Percentiles rank a stretch among this genome's conserved stretches.
Conservation (phyloP, 495 filamentous ascomycete species). For the Umbilicaria muhlenbergii region DNA sequence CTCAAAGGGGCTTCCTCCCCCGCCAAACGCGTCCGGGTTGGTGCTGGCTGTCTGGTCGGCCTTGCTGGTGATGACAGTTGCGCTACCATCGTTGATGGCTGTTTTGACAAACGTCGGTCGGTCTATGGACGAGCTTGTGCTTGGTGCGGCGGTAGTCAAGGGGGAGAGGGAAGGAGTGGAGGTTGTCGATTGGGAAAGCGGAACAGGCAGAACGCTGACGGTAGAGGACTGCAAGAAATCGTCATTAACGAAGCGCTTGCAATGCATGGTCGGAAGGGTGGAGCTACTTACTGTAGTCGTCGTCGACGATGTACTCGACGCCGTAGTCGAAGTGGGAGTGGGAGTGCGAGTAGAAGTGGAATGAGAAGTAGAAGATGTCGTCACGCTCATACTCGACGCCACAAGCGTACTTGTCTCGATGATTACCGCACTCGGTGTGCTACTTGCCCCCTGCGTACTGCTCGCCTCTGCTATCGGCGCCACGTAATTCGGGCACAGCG, state of each 20-base stretch:
- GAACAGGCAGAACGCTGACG: background rate
- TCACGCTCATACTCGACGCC: background rate
- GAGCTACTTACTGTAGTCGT: background rate
- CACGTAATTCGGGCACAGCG: constrained; percentile 14
- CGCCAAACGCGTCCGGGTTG: background rate
- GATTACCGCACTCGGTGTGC: background rate
- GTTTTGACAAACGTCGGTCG: background rate
- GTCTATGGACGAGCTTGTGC: background rate
- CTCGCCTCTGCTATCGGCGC: background rate
- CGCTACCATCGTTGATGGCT: background rate
- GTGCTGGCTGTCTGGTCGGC: background rate
- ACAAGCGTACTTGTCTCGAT: background rate
- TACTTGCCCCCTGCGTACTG: background rate
- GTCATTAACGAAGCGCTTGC: background rate
- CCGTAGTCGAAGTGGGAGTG: background rate
- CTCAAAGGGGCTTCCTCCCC: constrained; percentile 6
- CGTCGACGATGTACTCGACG: background rate
- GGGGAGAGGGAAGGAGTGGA: background rate
- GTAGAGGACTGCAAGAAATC: background rate
- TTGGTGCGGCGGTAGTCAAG: background rate
- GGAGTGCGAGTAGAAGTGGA: background rate
- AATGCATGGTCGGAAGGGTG: no score
- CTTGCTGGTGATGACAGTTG: background rate
- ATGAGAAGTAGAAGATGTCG: background rate
- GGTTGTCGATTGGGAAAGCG: background rate